A percentile compares a stretch with the other conserved stretches of the same genome.
These are phyloP conservation scores for Mucor plumbeus DNA, from an alignment of 371 early-diverging fungal genomes.

Conservation along the genomic window DNA sequence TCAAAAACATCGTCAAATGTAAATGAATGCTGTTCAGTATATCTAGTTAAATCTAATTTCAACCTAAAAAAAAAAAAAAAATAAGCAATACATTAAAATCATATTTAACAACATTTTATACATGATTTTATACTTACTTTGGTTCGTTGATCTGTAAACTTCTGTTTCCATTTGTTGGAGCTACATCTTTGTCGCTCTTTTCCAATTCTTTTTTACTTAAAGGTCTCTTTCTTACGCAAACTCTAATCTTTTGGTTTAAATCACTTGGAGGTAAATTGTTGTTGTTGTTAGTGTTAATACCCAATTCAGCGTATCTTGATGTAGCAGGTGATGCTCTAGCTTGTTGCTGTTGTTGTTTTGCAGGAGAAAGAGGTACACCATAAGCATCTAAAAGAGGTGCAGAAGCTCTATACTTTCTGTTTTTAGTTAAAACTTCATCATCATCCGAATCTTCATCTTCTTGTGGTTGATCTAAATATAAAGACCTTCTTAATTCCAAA, in stretches of 20 bases:
- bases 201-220: conserved; percentile 81
- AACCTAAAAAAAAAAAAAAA: conserved; percentile 53
- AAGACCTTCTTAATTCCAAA: conserved; percentile 20
- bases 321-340: conserved; percentile 13
- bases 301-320: background rate
- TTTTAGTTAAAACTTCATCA: conserved; percentile 44
- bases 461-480: conserved; percentile 17
- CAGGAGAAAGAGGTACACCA: conserved; percentile 38
- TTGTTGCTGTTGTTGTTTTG: conserved; percentile 20
- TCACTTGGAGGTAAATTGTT: conserved; percentile 38
- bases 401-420: conserved; percentile 31
- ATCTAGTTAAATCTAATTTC: conserved; percentile 94
- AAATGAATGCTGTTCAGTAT: conserved; percentile 92
- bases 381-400: conserved; percentile 53
- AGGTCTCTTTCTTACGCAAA: conserved; percentile 94
- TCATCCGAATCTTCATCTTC: conserved; percentile 24
- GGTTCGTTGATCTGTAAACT: conserved; percentile 84
- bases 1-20: conserved; percentile 96
- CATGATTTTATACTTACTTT: conserved; percentile 57
- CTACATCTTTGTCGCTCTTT: conserved; percentile 81
- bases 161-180: conserved; percentile 63
- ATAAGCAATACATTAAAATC: background rate
- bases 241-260: conserved; percentile 81
- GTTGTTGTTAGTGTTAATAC: background rate
- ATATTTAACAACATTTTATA: background rate